These are phyloP conservation scores for Diaporthe sp. DNA, from an alignment of 2,329 filamentous ascomycete species.

Conservation along the genomic window DNA sequence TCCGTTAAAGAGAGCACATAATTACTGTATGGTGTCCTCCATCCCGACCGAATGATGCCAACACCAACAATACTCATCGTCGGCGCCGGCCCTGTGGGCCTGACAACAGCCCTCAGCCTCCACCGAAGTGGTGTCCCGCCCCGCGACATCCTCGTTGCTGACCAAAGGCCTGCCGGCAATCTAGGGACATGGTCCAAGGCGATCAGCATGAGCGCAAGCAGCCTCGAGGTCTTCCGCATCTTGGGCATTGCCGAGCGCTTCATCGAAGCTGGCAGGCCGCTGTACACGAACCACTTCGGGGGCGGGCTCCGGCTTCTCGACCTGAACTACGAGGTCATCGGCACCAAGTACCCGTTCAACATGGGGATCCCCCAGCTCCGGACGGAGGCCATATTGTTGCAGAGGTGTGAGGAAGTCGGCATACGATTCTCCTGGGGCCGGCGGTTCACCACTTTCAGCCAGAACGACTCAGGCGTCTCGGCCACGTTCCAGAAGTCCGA, in stretches of 20 bases:
- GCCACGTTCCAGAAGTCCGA: not conserved
- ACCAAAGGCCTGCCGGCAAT: conserved; percentile 21
- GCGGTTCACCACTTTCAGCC: not conserved
- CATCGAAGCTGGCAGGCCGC: conserved; percentile 8
- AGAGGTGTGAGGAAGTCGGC: conserved; percentile 36
- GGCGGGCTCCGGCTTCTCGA: conserved; percentile 9
- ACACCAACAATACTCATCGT: conserved; percentile 30
- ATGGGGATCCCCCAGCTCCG: conserved; percentile 18
- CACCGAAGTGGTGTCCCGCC: conserved; percentile 31
- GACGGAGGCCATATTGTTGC: conserved; percentile 24
- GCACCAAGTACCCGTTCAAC: conserved; percentile 38
- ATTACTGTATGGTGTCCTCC: not conserved
- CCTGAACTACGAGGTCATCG: conserved; percentile 37
- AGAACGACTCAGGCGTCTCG: conserved; percentile 2
- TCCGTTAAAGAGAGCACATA: not conserved
- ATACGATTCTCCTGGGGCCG: conserved; percentile 33
- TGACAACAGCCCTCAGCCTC: conserved; percentile 35
- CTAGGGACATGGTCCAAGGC: conserved; percentile 24
- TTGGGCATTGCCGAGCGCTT: conserved; percentile 35
- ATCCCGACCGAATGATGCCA: not conserved
- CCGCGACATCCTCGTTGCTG: conserved; percentile 29
- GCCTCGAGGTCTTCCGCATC: conserved; percentile 36
- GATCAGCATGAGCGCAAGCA: conserved; percentile 35
- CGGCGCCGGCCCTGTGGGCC: conserved; percentile 40
- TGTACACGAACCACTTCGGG: conserved; percentile 28